Conservation (phyloP, 768 basidiomycete genomes). For the Russula earlei region DNA sequence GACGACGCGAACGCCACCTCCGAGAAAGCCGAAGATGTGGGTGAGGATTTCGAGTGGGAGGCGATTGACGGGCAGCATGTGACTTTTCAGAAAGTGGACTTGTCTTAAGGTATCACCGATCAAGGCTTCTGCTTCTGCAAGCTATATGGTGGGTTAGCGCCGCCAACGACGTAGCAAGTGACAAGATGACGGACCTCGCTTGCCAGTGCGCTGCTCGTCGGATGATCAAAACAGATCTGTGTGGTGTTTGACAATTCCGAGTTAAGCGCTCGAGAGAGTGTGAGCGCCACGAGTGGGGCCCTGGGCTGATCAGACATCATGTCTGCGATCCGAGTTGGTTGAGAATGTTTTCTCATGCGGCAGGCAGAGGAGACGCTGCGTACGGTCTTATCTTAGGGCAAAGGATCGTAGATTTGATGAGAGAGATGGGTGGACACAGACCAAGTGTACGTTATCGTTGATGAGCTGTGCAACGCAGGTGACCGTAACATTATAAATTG, state of each 20-base stretch:
- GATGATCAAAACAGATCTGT: background rate
- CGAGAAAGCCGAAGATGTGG: slow-evolving; percentile 8
- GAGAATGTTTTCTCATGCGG: background rate
- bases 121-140: background rate
- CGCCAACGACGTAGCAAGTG: no score
- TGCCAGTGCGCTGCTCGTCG: background rate
- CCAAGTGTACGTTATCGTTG: no score
- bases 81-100: background rate
- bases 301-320: background rate
- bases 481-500: no score
- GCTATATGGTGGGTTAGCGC: background rate
- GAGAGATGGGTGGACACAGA: no score
- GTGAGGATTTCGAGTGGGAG: slow-evolving; percentile 9
- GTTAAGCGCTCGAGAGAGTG: background rate
- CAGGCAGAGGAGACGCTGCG: no score
- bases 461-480: no score
- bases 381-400: no score
- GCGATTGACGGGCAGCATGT: background rate
- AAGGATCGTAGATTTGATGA: no score
- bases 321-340: background rate
- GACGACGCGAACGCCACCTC: background rate
- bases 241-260: background rate
- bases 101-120: background rate
- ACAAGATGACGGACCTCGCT: background rate
- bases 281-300: background rate